Conservation (phyloP, 208 protist genomes). For the Crithidia expoeki region DNA sequence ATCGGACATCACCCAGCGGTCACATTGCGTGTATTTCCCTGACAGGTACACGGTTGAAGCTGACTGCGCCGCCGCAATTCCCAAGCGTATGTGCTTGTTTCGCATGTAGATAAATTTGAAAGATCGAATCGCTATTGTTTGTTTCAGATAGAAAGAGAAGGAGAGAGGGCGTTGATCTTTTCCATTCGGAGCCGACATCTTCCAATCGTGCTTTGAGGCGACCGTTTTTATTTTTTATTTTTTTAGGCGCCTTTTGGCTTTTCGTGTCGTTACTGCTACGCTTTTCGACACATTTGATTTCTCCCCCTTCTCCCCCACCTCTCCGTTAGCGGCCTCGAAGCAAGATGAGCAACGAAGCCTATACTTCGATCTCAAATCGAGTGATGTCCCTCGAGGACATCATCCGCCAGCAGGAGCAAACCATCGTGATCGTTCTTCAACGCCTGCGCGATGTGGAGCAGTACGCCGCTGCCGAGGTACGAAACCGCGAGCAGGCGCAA, state of each 20-base stretch:
- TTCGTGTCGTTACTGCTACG: neutral
- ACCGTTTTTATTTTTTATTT: neutral
- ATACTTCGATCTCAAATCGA: slow-evolving; percentile 56
- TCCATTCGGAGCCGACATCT: too few relatives aligned
- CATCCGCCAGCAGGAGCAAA: slow-evolving; percentile 75
- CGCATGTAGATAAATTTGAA: too few relatives aligned
- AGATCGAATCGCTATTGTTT: too few relatives aligned
- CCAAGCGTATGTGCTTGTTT: too few relatives aligned
- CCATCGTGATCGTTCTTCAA: slow-evolving; percentile 57
- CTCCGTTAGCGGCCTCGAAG: neutral
- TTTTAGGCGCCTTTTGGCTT: neutral
- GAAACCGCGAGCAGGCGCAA: slow-evolving; percentile 49
- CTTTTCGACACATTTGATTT: neutral
- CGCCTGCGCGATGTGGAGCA: slow-evolving; percentile 83
- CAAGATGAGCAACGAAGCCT: slow-evolving; percentile 36
- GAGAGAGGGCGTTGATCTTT: too few relatives aligned
- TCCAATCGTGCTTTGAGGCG: too few relatives aligned
- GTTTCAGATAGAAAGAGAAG: too few relatives aligned
- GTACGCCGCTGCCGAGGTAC: slow-evolving; percentile 55
- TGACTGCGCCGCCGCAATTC: too few relatives aligned
- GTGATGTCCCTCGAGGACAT: slow-evolving; percentile 85
- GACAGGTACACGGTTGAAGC: too few relatives aligned
- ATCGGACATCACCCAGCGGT: too few relatives aligned
- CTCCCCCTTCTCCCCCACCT: slow-evolving; percentile 15
- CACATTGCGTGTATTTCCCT: too few relatives aligned